Base-by-base conservation (phyloP, 2,329 filamentous ascomycete species). In the Paramyrothecium sp. region DNA sequence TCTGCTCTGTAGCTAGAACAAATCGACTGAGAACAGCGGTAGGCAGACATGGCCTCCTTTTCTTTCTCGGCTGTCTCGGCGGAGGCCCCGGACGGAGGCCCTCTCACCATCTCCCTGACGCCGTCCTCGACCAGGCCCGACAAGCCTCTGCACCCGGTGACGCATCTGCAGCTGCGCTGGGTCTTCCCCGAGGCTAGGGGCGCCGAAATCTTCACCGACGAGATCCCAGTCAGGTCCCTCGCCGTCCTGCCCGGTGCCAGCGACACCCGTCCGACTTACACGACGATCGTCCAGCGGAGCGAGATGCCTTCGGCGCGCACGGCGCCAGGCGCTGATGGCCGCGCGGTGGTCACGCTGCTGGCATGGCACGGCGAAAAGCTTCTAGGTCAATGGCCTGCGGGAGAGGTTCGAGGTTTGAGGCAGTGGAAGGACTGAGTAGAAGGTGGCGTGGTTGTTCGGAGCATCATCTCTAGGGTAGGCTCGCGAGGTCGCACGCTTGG, bases 151-250 rank as follows among this genome's bases (percentile, higher is more conserved):
- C 49, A 46, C 34, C 56, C 58, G 16, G 56, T 55, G 34, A 60
- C 58, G 26, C 49, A 52, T 26, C 60, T 59, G 11, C 58, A 54
- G 51, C 54, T 60, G 10, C 60, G 56, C 21, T 58, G 55, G 33
- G 54, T 55, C 8, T 58, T 54, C 23, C 19, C 49, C 19, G 54
- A 60, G 8, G 22, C 55, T n/a, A n/a, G n/a, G 12, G 51, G 56
- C 56, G 46, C 33, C 5, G 60, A 59, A 16, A 34, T 60, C 19
- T 12, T 33, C 7, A 26, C 26, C 13, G 55, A 53, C 26, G 55
- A 38, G 33, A 38, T 38, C 16, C 10, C 33, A 16, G 16, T 38
- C 33, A 38, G 10, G 33, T 38, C 8, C 33, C 33, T 10, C 33
- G 16, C 16, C 33, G 33, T 10, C 10, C 33, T 38, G 33, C 33